A percentile compares a stretch with the other conserved stretches of the same genome.
Evolutionary conservation across 306 rosid species (phyloP).

Genomic region (Mimosa bimucronata): DNA sequence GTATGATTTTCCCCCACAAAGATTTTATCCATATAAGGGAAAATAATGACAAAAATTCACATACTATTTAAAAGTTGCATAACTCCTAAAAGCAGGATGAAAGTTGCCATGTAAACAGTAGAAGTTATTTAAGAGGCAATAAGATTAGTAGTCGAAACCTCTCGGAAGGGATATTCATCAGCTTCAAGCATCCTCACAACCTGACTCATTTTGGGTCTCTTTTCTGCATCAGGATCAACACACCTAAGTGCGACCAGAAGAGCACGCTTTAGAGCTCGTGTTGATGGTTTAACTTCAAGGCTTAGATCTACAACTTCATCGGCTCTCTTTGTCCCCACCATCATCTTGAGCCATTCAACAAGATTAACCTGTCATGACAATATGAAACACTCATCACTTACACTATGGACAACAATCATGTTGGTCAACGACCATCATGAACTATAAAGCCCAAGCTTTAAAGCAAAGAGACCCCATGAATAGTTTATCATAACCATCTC

Average conservation of each 20-base stretch:
- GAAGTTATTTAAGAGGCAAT: constrained; percentile 11
- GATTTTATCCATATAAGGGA: not conserved
- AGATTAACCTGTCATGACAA: constrained; percentile 79
- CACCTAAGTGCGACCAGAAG: constrained; percentile 89
- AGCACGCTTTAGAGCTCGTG: constrained; percentile 77
- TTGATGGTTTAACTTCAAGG: constrained; percentile 79
- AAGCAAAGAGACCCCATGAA: not conserved
- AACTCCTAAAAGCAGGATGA: constrained; percentile 6
- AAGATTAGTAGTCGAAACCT: constrained; percentile 55
- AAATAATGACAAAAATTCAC: constrained; percentile 7
- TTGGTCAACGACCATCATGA: constrained; percentile 3
- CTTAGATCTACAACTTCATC: constrained; percentile 84
- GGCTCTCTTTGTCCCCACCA: constrained; percentile 93
- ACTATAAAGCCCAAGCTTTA: not conserved
- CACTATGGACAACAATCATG: constrained; percentile 5
- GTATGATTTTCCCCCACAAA: not conserved
- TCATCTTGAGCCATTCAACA: constrained; percentile 95
- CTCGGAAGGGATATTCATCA: constrained; percentile 83
- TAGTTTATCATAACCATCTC: not conserved
- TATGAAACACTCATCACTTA: constrained; percentile 30
- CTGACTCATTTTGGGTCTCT: constrained; percentile 95
- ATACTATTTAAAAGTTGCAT: not conserved
- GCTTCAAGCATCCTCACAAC: constrained; percentile 92
- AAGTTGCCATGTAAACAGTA: constrained; percentile 9
- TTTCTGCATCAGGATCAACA: constrained; percentile 86